Conservation (phyloP, 2,329 filamentous ascomycete genomes). For the Paramyrothecium roridum region DNA sequence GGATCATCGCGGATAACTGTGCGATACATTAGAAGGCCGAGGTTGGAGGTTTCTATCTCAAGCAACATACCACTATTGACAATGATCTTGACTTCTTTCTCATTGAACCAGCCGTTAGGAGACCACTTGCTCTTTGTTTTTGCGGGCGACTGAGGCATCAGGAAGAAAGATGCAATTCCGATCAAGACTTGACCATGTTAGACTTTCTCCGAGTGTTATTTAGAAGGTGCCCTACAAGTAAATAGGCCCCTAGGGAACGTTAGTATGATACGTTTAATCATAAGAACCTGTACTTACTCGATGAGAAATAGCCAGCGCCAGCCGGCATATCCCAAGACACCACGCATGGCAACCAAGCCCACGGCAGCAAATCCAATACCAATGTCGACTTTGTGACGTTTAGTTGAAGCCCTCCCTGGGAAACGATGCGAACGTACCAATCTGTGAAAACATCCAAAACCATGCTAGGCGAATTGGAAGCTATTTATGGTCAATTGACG, state of each 20-base stretch:
- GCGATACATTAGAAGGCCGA: constrained; percentile 1
- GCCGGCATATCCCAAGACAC: constrained; percentile 47
- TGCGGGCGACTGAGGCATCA: constrained; percentile 58
- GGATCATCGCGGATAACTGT: constrained; percentile 51
- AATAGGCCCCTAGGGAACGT: constrained; percentile 20
- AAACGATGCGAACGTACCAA: background rate
- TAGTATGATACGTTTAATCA: background rate
- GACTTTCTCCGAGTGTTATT: constrained; percentile 40
- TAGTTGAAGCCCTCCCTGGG: background rate
- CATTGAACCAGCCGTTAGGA: constrained; percentile 57
- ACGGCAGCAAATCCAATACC: constrained; percentile 53
- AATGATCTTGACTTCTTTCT: constrained; percentile 64
- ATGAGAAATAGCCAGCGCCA: constrained; percentile 56
- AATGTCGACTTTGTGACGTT: constrained; percentile 29
- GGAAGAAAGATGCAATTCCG: constrained; percentile 50
- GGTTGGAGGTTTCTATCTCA: background rate
- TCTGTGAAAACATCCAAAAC: constrained; percentile 53
- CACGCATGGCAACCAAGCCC: constrained; percentile 52
- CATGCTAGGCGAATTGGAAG: constrained; percentile 62
- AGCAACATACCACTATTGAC: constrained; percentile 45
- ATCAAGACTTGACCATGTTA: constrained; percentile 47
- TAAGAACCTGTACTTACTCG: constrained; percentile 18
- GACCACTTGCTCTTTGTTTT: constrained; percentile 59
- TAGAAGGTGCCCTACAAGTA: constrained; percentile 20
- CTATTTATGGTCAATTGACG: constrained; percentile 24